Percentiles rank a stretch among this genome's conserved stretches.
Evolutionary conservation across 345 rosid species (phyloP).

Genomic region (Ceriops zippeliana): DNA sequence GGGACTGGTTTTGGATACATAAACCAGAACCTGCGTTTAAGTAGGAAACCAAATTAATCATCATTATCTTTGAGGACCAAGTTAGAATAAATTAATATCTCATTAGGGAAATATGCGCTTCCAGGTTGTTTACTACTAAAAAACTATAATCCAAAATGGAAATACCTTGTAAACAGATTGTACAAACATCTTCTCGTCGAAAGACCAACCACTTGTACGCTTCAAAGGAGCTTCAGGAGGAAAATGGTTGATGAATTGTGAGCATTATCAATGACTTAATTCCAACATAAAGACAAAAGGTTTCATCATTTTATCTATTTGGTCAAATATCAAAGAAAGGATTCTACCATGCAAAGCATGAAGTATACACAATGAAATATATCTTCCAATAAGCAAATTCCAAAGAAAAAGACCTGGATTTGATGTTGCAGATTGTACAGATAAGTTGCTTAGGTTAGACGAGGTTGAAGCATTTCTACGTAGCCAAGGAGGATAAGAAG

Average conservation of each 20-base stretch:
- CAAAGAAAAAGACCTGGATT: slow-evolving; percentile 43
- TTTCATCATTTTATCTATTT: too few species aligned
- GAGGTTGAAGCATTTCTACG: slow-evolving; percentile 74
- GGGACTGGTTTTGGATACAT: slow-evolving; percentile 73
- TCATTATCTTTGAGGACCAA: neutral
- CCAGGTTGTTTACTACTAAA: neutral
- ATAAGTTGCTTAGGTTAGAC: slow-evolving; percentile 55
- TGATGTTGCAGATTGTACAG: slow-evolving; percentile 31
- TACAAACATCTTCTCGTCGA: slow-evolving; percentile 80
- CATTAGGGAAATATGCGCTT: too few species aligned
- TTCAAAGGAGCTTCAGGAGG: slow-evolving; percentile 46
- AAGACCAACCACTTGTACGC: slow-evolving; percentile 68
- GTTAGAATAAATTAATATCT: neutral
- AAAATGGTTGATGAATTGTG: neutral
- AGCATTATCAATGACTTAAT: too few species aligned
- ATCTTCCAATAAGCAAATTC: neutral
- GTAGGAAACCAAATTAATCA: neutral
- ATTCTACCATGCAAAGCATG: too few species aligned
- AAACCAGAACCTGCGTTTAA: slow-evolving; percentile 58
- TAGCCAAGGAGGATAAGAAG: slow-evolving; percentile 42
- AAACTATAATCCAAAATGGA: neutral
- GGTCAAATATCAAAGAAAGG: too few species aligned
- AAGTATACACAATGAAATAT: too few species aligned
- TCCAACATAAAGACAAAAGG: too few species aligned
- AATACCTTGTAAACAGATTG: slow-evolving; percentile 80